Conservation (phyloP, 495 filamentous ascomycete species). For the Podospora pseudopauciseta region DNA sequence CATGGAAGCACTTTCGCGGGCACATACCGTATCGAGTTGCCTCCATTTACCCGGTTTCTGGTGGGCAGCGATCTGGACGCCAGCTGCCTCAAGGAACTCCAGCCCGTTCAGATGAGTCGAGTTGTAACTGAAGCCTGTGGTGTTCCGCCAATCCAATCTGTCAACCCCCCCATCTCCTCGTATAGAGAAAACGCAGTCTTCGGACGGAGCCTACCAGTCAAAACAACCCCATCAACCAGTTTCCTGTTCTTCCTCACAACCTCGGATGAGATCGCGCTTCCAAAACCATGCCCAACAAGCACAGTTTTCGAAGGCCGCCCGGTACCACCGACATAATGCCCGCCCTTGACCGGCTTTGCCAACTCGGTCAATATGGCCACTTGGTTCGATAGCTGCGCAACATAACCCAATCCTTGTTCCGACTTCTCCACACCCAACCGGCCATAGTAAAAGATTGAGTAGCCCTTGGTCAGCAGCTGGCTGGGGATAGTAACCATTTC, state of each 20-base stretch:
- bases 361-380: slow-evolving; percentile 26
- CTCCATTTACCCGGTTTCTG: background rate
- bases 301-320: background rate
- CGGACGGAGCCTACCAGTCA: background rate
- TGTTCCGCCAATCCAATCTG: background rate
- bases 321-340: slow-evolving; percentile 24
- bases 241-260: background rate
- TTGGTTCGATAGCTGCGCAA: slow-evolving; percentile 29
- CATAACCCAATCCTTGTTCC: slow-evolving; percentile 32
- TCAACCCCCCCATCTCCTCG: background rate
- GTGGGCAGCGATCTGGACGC: slow-evolving; percentile 9
- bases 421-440: slow-evolving; percentile 57
- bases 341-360: slow-evolving; percentile 24
- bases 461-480: slow-evolving; percentile 31
- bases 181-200: background rate
- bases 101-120: slow-evolving; percentile 16
- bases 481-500: background rate
- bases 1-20: background rate
- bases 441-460: slow-evolving; percentile 54
- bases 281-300: background rate
- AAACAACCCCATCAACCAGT: background rate
- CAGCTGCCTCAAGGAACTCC: slow-evolving; percentile 11
- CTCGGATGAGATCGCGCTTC: background rate
- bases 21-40: background rate
- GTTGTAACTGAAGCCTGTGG: slow-evolving; percentile 22